A percentile compares a stretch with the other conserved stretches of the same genome.
Conservation (phyloP, 306 rosid genomes). For the Cucurbita argyrosperma region DNA sequence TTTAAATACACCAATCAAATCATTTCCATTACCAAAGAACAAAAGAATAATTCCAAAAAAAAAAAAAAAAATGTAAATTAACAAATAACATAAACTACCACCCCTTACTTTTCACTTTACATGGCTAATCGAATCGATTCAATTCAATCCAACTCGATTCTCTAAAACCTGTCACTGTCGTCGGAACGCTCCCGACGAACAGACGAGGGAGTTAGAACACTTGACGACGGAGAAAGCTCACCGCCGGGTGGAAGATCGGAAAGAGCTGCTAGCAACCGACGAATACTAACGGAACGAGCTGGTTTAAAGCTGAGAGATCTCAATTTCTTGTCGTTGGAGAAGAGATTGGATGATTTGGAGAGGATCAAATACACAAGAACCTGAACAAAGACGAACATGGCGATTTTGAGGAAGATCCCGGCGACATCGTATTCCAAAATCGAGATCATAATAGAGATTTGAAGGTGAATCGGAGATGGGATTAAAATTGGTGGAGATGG, state of each 20-base stretch:
- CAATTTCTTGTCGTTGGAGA: conserved; percentile 30
- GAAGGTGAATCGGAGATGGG: neutral
- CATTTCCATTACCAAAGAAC: neutral
- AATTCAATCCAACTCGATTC: neutral
- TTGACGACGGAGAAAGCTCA: conserved; percentile 44
- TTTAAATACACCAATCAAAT: neutral
- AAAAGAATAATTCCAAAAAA: neutral
- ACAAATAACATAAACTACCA: neutral
- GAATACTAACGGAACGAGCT: conserved; percentile 50
- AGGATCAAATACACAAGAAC: conserved; percentile 70
- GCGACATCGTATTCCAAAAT: conserved; percentile 29
- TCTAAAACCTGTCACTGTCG: neutral
- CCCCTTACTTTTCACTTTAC: neutral
- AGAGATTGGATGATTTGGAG: conserved; percentile 57
- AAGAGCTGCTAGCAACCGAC: conserved; percentile 48
- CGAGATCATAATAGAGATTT: neutral
- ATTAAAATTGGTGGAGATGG: neutral
- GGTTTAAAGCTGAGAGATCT: conserved; percentile 51
- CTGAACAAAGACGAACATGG: conserved; percentile 45
- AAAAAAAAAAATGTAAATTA: neutral
- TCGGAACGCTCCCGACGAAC: neutral
- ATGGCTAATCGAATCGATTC: neutral
- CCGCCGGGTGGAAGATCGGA: conserved; percentile 55
- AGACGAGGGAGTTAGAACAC: conserved; percentile 17
- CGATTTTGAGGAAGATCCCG: conserved; percentile 47